phyloP scores from a whole-genome alignment of 2,329 filamentous ascomycete genomes.

The Dothideomycetidae sp. region DNA sequence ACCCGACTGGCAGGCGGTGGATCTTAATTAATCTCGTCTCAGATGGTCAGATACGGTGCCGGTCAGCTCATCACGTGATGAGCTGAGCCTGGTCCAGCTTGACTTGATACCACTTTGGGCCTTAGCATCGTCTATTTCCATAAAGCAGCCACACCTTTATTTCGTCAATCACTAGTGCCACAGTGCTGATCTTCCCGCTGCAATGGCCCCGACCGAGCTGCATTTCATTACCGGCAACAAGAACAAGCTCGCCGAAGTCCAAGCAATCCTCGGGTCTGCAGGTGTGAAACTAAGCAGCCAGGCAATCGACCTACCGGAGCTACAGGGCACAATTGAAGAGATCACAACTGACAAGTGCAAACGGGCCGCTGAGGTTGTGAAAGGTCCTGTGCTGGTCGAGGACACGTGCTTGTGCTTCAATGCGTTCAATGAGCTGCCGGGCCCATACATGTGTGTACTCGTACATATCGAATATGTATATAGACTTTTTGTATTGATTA shows the following conservation, averaged over 20 bases:
- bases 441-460: constrained; percentile 73
- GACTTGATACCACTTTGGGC: too few relatives aligned
- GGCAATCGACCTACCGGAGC: constrained; percentile 67
- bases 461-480: background rate
- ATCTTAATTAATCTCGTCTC: too few relatives aligned
- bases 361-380: constrained; percentile 62
- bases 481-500: constrained; percentile 2
- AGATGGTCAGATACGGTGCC: too few relatives aligned
- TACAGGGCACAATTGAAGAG: constrained; percentile 85
- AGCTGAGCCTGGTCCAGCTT: too few relatives aligned
- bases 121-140: too few relatives aligned
- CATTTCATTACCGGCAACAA: constrained; percentile 96
- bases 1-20: too few relatives aligned
- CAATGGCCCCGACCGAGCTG: constrained; percentile 43
- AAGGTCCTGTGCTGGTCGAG: constrained; percentile 84
- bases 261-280: constrained; percentile 58
- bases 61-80: too few relatives aligned
- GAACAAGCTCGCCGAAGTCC: constrained; percentile 84
- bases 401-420: constrained; percentile 92
- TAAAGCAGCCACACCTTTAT: too few relatives aligned
- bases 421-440: constrained; percentile 78
- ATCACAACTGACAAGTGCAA: constrained; percentile 80
- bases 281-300: constrained; percentile 59
- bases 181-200: too few relatives aligned
- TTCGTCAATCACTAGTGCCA: too few relatives aligned